Percentiles rank a stretch among this genome's conserved stretches.
Evolutionary conservation across 768 basidiomycete genomes (phyloP).

Genomic region (Paxillus involutus): DNA sequence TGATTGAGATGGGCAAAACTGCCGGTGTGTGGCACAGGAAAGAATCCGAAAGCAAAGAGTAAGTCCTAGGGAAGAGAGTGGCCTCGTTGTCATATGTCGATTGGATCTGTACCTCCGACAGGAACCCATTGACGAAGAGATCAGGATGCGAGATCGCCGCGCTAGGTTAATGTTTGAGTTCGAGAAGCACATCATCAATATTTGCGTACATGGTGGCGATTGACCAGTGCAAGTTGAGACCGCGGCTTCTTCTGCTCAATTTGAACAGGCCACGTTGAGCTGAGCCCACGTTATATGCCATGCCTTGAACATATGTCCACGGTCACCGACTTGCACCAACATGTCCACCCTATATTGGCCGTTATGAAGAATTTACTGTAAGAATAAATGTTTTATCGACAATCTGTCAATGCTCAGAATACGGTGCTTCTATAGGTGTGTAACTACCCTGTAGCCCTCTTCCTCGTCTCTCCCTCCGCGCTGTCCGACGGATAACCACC

Average conservation of each 20-base stretch:
- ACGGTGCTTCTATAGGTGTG: constrained; percentile 29
- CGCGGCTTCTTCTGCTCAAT: constrained; percentile 12
- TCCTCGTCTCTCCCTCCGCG: constrained; percentile 44
- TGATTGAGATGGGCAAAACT: constrained; percentile 7
- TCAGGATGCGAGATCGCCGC: constrained; percentile 30
- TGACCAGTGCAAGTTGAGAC: constrained; percentile 4
- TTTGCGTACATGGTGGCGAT: background rate
- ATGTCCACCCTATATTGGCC: constrained; percentile 17
- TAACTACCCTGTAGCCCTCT: constrained; percentile 48
- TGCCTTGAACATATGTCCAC: constrained; percentile 8
- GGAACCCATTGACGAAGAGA: constrained; percentile 14
- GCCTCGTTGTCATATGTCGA: constrained; percentile 14
- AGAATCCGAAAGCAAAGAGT: constrained; percentile 10
- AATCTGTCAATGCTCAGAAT: too few species aligned
- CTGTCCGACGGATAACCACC: constrained; percentile 38
- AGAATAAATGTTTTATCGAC: too few species aligned
- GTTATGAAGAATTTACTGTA: too few species aligned
- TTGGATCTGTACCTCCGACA: constrained; percentile 11
- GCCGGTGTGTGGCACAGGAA: constrained; percentile 9
- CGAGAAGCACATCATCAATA: constrained; percentile 1
- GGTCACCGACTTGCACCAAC: constrained; percentile 4
- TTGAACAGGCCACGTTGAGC: background rate
- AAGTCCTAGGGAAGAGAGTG: constrained; percentile 15
- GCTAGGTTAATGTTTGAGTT: constrained; percentile 22
- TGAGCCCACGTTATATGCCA: background rate